Base-by-base conservation (phyloP, 2,329 filamentous ascomycete species). In the Colletotrichum tofieldiae region DNA sequence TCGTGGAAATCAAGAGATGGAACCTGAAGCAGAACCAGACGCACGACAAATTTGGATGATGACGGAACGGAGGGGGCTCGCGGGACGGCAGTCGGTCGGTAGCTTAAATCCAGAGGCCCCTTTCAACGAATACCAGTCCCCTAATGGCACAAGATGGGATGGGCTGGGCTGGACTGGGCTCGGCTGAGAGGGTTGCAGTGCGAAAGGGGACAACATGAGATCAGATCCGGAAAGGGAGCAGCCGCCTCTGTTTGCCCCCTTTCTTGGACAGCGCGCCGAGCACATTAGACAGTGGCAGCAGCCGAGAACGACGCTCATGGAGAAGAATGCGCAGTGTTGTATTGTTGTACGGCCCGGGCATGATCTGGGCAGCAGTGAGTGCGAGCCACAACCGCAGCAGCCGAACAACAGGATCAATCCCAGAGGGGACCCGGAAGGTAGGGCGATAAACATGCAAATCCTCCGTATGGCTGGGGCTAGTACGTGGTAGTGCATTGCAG, bases 41-140 rank as follows among this genome's bases (percentile, higher is more conserved):
- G 47, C 18, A 35, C 18, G 4, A 32, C 32, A 49, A 49, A 11
- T n/a, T 23, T 35, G 66, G 29, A 55, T 11, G 41, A 65, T 35
- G 60, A 58, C 60, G 52, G 41, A 64, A 56, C 47, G 23, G 55
- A 54, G 55, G 20, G 23, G 45, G 18, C 35, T 6, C 43, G 51
- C 55, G 55, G 65, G 61, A 65, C 52, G 60, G 66, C 60, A 69
- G 43, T 69, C 60, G 60, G 43, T 65, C 60, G 60, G 61, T 41
- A 52, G 43, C 41, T 58, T 56, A 56, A 64, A 55, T 49, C 20
- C 51, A 29, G 14, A n/a, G 23, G 23, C 37, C 8, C 47, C n/a
- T 20, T 3, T 49, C n/a, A 11, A 12, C 9, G 5, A 20, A 43
- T 18, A 43, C 41, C 41, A 16, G 41, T 11, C 11, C 5, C 11